Base-by-base conservation (phyloP, 306 rosid species). In the Medicago ruthenica region DNA sequence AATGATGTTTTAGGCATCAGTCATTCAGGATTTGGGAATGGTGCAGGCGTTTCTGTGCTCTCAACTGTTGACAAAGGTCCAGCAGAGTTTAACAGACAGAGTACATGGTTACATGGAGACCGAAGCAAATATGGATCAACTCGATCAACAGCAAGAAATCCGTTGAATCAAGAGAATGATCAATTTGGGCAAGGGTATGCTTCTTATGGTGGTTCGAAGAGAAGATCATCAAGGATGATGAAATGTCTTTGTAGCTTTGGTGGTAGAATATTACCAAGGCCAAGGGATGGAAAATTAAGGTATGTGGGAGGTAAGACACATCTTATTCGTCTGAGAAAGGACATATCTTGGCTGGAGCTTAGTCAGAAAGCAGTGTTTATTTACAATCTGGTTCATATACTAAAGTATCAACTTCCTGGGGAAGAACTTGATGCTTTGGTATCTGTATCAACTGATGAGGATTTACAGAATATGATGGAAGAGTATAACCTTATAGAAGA, bases 341-440 rank as follows among this genome's bases (percentile, higher is more conserved):
- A 89, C 63, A 86, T 89, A 71, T 85, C 84, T 66, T 92, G 91
- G 90, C 80, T 48, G 67, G 87, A 89, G 58, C 89, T 92, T 68
- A 79, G 86, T 88, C 91, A 85, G 78, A 89, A 86, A 84, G 72
- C 83, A 71, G 74, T 83, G 70, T 17, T 86, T 60, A 79, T 92
- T 67, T 88, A 88, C 67, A 85, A 74, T 31, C 83, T 86, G 79
- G 83, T 86, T 70, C 85, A 81, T 59, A 58, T 86, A 24, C 78
- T 92, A 58, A 92, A 89, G 76, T 92, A 92, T 86, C 97, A 92
- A 87, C 93, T 89, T 73, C 97, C 96, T 0, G 97, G 95, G 48
- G 96, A 92, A 83, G 96, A 92, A 85, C 96, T 92, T 55, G 97
- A 92, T 89, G 96, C 97, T 41, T 86, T 92, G 75, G 91, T 92